Base-by-base conservation (phyloP, 306 rosid species). In the Spatholobus suberectus region DNA sequence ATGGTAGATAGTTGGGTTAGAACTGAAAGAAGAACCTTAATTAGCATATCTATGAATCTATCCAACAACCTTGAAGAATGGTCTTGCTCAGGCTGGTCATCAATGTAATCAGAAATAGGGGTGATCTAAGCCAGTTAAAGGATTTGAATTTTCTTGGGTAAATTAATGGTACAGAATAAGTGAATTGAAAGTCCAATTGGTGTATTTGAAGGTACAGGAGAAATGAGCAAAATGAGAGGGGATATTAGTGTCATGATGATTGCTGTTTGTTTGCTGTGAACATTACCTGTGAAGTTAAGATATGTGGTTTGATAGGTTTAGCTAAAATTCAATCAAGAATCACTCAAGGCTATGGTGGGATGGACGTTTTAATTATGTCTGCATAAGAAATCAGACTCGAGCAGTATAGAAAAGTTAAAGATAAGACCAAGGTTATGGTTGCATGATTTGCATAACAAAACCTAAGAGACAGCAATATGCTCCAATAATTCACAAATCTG, bases 21-120 rank as follows among this genome's bases (percentile, higher is more conserved):
- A 26, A 62, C 57, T 61, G 40, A 21, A 76, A 23, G n/a, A 13
- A 52, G 41, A 76, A 23, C 1, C 57, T 23, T 83, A 12, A 23
- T 55, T 78, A 21, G 21, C 6, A 68, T 62, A 66, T 52, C 34
- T n/a, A n/a, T n/a, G n/a, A n/a, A 8, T 58, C 65, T 26, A 1
- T 61, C 75, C 74, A 47, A 71, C 79, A 62, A 41, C 61, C 69
- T 18, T 49, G 51, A 49, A 78, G 18, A 38, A 46, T 73, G 78
- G 52, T 84, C 26, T 59, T 59, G 1, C 34, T 3, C 1, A 4
- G 34, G 29, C 15, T 57, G 63, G 21, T 23, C 35, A 17, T 54
- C 68, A 67, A 57, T 41, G 51, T 34, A 58, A 34, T 40, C 2
- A 29, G 20, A 54, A 76, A 41, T 32, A 5, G 67, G n/a, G 73